Conservation (phyloP, 2,329 filamentous ascomycete genomes). For the Curvularia sp. region DNA sequence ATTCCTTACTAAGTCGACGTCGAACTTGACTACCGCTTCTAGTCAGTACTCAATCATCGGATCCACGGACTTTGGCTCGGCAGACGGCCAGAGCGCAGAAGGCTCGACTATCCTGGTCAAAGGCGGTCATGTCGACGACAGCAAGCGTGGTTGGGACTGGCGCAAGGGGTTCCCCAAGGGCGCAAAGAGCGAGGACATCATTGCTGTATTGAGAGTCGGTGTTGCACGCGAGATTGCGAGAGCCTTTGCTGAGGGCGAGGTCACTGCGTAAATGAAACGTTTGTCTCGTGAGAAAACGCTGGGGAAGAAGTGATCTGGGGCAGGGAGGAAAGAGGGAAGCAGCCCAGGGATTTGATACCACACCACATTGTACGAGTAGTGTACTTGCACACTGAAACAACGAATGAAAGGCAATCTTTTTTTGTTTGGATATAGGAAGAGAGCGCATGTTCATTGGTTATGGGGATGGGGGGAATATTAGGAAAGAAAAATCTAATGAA, state of each 20-base stretch:
- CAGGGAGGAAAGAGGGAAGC: too few relatives aligned
- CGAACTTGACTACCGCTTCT: conserved; percentile 60
- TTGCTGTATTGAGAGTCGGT: conserved; percentile 73
- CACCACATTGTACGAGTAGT: conserved; percentile 3
- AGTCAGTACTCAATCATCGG: conserved; percentile 73
- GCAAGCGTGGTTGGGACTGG: conserved; percentile 77
- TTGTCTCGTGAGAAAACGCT: background rate
- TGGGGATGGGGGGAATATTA: background rate
- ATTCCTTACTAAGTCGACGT: conserved; percentile 65
- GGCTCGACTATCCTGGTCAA: conserved; percentile 58
- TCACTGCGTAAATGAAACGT: conserved; percentile 38
- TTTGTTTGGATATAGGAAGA: background rate
- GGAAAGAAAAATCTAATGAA: conserved; percentile 5
- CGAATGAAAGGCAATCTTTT: background rate
- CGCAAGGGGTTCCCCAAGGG: conserved; percentile 63
- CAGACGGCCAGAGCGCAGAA: conserved; percentile 45
- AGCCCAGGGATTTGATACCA: conserved; percentile 6
- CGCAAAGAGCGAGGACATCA: conserved; percentile 71
- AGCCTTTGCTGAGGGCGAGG: conserved; percentile 72
- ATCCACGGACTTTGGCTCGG: conserved; percentile 70
- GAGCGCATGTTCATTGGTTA: too few relatives aligned
- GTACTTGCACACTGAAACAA: background rate
- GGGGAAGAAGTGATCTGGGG: background rate
- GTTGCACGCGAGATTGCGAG: conserved; percentile 76
- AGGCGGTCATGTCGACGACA: conserved; percentile 43